phyloP scores from a whole-genome alignment of 805 yeast genomes.

The Komagataella pseudopastoris region DNA sequence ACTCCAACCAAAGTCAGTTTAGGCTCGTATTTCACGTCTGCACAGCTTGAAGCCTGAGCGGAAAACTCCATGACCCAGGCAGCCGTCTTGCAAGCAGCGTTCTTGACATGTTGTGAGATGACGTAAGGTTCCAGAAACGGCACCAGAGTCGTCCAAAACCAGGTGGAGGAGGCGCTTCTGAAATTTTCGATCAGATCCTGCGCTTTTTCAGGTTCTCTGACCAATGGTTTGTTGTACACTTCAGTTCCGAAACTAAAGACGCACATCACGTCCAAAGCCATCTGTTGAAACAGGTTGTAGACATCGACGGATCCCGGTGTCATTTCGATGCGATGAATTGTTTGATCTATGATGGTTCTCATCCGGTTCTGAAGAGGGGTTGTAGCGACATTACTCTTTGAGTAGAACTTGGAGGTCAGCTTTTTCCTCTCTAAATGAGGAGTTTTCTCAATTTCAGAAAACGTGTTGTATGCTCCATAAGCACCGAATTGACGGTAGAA shows the following conservation, averaged over 20 bases:
- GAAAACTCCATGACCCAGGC: constrained; percentile 26
- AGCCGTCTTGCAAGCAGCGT: constrained; percentile 25
- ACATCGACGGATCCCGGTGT: constrained; percentile 30
- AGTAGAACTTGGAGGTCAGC: constrained; percentile 25
- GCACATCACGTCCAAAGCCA: constrained; percentile 62
- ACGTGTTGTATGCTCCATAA: constrained; percentile 45
- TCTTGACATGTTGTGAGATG: constrained; percentile 24
- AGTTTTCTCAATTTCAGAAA: constrained; percentile 37
- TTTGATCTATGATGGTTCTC: constrained; percentile 17
- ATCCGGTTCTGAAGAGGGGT: constrained; percentile 19
- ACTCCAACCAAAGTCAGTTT: constrained; percentile 12
- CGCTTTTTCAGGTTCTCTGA: constrained; percentile 21
- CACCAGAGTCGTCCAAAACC: constrained; percentile 52
- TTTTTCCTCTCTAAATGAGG: constrained; percentile 30
- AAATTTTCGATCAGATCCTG: constrained; percentile 31
- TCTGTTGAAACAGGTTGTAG: constrained; percentile 47
- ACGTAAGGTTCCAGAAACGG: constrained; percentile 41
- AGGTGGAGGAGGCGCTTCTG: constrained; percentile 38
- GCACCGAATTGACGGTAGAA: constrained; percentile 50
- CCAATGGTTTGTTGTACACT: constrained; percentile 28
- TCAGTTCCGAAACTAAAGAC: constrained; percentile 41
- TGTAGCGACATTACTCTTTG: constrained; percentile 26
- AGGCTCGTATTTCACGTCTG: constrained; percentile 5
- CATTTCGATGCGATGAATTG: constrained; percentile 11
- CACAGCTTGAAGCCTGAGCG: constrained; percentile 5